Percentiles rank a stretch among this genome's conserved stretches.
Evolutionary conservation across 2,329 filamentous ascomycete species (phyloP).

Genomic region (Blumeriella jaapii): DNA sequence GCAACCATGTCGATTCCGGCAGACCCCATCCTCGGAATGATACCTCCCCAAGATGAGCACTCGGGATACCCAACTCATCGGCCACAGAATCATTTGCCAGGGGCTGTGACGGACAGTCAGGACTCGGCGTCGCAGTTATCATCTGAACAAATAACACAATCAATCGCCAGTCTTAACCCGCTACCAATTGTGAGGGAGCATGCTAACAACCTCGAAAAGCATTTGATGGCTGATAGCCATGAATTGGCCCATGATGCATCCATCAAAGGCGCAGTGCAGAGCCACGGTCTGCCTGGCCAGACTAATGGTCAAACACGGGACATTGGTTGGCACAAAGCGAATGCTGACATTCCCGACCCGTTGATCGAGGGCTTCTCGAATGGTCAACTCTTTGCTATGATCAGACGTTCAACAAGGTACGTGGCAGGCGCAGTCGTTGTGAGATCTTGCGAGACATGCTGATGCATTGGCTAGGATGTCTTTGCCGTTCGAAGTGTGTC

Average conservation of each 20-base stretch:
- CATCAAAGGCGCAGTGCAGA: slow-evolving; percentile 2
- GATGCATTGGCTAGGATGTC: slow-evolving; percentile 8
- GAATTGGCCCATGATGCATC: neutral
- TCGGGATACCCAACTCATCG: neutral
- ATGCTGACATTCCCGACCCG: slow-evolving; percentile 4
- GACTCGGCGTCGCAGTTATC: neutral
- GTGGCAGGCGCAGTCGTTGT: neutral
- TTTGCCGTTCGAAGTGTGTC: slow-evolving; percentile 11
- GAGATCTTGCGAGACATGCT: neutral
- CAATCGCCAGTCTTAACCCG: neutral
- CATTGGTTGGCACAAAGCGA: slow-evolving; percentile 6
- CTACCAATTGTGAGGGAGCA: neutral
- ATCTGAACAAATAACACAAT: neutral
- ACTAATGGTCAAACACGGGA: neutral
- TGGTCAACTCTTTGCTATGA: slow-evolving; percentile 7
- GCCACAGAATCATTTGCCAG: neutral
- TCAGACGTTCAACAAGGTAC: slow-evolving; percentile 18
- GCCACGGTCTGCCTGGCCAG: neutral
- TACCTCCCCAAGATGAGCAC: neutral
- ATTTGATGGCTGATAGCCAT: slow-evolving; percentile 4
- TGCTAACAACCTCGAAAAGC: neutral
- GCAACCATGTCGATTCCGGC: too few species aligned
- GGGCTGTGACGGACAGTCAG: neutral
- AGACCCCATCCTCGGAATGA: neutral
- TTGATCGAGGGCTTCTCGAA: slow-evolving; percentile 1